A percentile compares a stretch with the other conserved stretches of the same genome.
Evolutionary conservation across 2,329 filamentous ascomycete genomes (phyloP).

Genomic region (Aureobasidium sp.): DNA sequence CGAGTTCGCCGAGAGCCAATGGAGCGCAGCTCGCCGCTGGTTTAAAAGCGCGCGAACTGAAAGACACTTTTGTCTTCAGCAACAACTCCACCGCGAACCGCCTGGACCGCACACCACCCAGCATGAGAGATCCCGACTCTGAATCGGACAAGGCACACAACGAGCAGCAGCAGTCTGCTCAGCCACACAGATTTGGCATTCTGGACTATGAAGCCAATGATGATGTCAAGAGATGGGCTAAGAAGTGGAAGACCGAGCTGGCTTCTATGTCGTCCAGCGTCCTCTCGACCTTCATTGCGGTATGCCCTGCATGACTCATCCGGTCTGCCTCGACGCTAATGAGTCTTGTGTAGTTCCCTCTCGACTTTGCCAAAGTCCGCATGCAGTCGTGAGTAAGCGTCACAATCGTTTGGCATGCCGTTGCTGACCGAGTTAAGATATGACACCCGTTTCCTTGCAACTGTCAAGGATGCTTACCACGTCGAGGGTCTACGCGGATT

Average conservation of each 20-base stretch:
- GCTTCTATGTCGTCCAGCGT: constrained; percentile 69
- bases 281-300: constrained; percentile 67
- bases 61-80: constrained; percentile 5
- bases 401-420: neutral
- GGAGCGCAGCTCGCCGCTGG: constrained; percentile 3
- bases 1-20: constrained; percentile 9
- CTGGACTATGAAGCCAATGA: constrained; percentile 22
- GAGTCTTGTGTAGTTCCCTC: constrained; percentile 52
- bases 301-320: constrained; percentile 21
- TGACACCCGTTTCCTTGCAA: constrained; percentile 49
- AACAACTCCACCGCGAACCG: neutral
- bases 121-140: constrained; percentile 4
- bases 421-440: constrained; percentile 39
- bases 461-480: constrained; percentile 66
- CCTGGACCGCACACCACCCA: neutral
- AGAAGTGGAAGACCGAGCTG: constrained; percentile 72
- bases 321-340: neutral
- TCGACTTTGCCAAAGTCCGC: constrained; percentile 83
- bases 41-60: constrained; percentile 9
- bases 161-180: neutral
- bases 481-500: constrained; percentile 43
- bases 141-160: neutral
- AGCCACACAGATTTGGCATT: neutral
- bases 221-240: constrained; percentile 51
- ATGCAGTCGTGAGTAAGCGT: constrained; percentile 57